phyloP scores from a whole-genome alignment of 2,329 filamentous ascomycete species.

The Aspergillus quadrilineatus region DNA sequence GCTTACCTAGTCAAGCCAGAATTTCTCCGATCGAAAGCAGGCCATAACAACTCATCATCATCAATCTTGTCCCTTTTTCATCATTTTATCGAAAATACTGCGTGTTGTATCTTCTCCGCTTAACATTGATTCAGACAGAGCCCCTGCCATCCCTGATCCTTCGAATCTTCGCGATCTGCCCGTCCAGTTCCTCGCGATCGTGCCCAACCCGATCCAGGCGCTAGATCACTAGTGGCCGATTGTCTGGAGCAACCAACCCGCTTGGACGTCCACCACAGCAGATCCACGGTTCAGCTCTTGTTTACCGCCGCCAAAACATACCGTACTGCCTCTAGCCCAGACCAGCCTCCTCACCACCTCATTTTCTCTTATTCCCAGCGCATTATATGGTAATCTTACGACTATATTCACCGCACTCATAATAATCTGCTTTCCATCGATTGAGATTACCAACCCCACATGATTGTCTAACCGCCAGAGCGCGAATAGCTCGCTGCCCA shows the following conservation, averaged over 20 bases:
- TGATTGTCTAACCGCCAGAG: slow-evolving; percentile 27
- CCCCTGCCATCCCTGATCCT: slow-evolving; percentile 6
- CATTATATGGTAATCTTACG: slow-evolving; percentile 10
- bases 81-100: not conserved
- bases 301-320: slow-evolving; percentile 26
- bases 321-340: slow-evolving; percentile 21
- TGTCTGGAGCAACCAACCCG: slow-evolving; percentile 30
- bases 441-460: slow-evolving; percentile 22
- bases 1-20: not conserved
- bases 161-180: not conserved
- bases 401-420: not conserved
- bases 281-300: slow-evolving; percentile 38
- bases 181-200: slow-evolving; percentile 1
- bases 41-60: slow-evolving; percentile 2
- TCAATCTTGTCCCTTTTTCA: not conserved
- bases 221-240: slow-evolving; percentile 28
- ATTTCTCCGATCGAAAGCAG: not conserved
- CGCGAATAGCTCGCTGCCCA: slow-evolving; percentile 31
- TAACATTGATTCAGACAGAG: not conserved
- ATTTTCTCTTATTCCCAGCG: slow-evolving; percentile 3
- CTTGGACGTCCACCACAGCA: slow-evolving; percentile 13
- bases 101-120: not conserved
- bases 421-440: slow-evolving; percentile 14
- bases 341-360: slow-evolving; percentile 6
- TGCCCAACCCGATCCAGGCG: slow-evolving; percentile 17